Evolutionary conservation across 169 alveolate genomes (phyloP), one percentile per base, ranked within the genome.

Genomic region (Sarcocystis neurona): DNA sequence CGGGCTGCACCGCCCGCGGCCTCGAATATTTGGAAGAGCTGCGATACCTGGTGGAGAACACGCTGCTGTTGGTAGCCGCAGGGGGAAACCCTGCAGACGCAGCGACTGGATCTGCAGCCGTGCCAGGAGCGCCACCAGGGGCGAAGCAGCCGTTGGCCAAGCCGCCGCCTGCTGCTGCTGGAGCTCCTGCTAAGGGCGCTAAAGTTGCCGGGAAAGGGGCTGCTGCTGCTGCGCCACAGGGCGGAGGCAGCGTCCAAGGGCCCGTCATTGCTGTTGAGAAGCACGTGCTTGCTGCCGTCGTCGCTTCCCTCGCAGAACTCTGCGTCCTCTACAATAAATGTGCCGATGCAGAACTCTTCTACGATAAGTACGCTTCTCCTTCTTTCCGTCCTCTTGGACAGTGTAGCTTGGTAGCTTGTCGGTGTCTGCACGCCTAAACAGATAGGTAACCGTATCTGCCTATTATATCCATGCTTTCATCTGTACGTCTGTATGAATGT

Each of bases 281-380:
- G 43, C 77, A 82, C 60, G 88, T 82, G 66, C 47, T 82, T 1
- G 89, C 89, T 4, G 41, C 88, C 0, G 70, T 82, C 56, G 88
- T 82, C 58, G 20, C 68, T 37, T 39, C 70, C 30, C 18, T 82
- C 32, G 88, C 88, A 41, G 88, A 82, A 34, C n/a, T 82, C 32
- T 82, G 88, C 79, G 56, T 43, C 32, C 82, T 84, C 15, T 84
- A 84, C 47, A 20, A 56, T 20, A 77, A 47, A 4, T 79, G 79
- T 4, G 77, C 56, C n/a, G 27, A 47, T 1, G 74, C 88, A n/a
- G 47, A 27, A 18, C 72, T 66, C 34, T 84, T 56, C 68, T 84
- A 56, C 68, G 79, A 84, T 3, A 70, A 84, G 89, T 84, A 44
- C 41, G 85, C 30, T 53, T 10, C 63, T 53, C 30, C 30, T 53